Evolutionary conservation across 1,284 basidiomycete species (phyloP).

Genomic region (Agroathelia rolfsii): DNA sequence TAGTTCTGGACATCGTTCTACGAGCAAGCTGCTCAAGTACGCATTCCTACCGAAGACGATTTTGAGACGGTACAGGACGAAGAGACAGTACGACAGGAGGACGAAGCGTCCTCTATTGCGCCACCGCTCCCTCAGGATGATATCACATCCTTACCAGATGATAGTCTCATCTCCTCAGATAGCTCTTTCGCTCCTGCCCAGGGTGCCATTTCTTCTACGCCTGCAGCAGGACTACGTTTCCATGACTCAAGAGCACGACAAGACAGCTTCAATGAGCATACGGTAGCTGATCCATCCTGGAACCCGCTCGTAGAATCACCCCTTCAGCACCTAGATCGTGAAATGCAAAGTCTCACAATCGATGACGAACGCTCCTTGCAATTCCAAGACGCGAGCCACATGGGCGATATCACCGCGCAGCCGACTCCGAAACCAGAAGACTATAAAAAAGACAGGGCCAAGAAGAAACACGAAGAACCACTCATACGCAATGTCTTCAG

Average conservation of each 20-base stretch:
- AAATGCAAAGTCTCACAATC: conserved; percentile 47
- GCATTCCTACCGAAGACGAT: conserved; percentile 64
- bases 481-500: conserved; percentile 40
- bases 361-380: conserved; percentile 23
- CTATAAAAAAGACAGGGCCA: conserved; percentile 35
- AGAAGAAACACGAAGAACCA: conserved; percentile 26
- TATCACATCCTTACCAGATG: conserved; percentile 22
- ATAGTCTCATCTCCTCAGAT: conserved; percentile 43
- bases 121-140: conserved; percentile 11
- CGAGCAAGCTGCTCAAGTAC: conserved; percentile 81
- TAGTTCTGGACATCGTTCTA: conserved; percentile 97
- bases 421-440: conserved; percentile 22
- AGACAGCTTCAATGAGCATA: conserved; percentile 29
- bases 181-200: conserved; percentile 59
- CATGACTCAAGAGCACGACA: conserved; percentile 27
- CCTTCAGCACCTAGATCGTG: conserved; percentile 60
- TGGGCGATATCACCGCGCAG: conserved; percentile 19
- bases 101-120: conserved; percentile 17
- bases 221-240: conserved; percentile 35
- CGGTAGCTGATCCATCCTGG: conserved; percentile 50
- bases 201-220: conserved; percentile 66
- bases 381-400: conserved; percentile 13
- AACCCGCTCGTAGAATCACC: conserved; percentile 65
- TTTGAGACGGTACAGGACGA: conserved; percentile 40
- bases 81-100: conserved; percentile 21